These are phyloP conservation scores for Penicillium ochrochloron DNA, from an alignment of 495 filamentous ascomycete species.

Conservation along the genomic window DNA sequence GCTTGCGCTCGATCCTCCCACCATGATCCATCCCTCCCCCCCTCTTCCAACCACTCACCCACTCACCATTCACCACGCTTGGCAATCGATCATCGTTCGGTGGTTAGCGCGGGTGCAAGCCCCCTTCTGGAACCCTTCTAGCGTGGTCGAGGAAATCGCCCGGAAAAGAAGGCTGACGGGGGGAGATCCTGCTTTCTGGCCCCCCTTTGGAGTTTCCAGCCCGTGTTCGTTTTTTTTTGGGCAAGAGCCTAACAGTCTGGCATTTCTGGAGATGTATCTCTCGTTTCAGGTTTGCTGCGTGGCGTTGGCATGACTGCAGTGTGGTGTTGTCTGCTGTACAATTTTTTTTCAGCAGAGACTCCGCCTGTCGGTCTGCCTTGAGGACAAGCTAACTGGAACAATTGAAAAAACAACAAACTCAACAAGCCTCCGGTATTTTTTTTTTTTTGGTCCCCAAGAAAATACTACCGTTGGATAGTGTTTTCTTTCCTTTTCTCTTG, in stretches of 20 bases:
- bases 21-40: not conserved
- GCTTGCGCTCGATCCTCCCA: conserved; percentile 20
- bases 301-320: conserved; percentile 9
- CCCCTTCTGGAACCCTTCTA: conserved; percentile 35
- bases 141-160: conserved; percentile 15
- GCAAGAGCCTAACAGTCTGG: not conserved
- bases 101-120: conserved; percentile 7
- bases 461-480: not conserved
- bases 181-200: not conserved
- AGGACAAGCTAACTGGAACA: not conserved
- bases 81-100: conserved; percentile 17
- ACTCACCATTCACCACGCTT: conserved; percentile 1
- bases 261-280: not conserved
- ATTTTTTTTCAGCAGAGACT: not conserved
- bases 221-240: not conserved
- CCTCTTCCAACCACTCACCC: not conserved
- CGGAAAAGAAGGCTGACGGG: conserved; percentile 4
- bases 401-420: not conserved
- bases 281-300: conserved; percentile 14
- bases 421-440: too few relatives aligned
- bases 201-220: not conserved
- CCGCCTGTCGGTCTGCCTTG: not conserved
- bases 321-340: not conserved
- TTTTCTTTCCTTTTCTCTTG: not conserved
- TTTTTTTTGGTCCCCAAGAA: not conserved